Percentiles rank a stretch among this genome's conserved stretches.
These are phyloP conservation scores for Malus orientalis DNA, from an alignment of 306 rosid genomes.

Conservation along the genomic window DNA sequence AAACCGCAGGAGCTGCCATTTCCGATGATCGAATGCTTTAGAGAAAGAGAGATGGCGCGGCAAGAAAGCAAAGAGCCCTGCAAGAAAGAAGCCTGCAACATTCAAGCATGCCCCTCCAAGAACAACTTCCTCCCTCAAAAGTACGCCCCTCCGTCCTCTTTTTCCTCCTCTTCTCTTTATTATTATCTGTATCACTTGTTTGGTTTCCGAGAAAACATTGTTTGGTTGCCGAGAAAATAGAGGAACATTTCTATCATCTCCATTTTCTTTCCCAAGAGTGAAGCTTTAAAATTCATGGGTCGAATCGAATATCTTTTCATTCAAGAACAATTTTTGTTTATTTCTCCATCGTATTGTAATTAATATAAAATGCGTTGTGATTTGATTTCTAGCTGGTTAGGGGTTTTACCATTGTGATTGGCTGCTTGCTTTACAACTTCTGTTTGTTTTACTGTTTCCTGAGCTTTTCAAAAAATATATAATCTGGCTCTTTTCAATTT, in stretches of 20 bases:
- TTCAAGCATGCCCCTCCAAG: slow-evolving; percentile 89
- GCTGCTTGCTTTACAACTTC: too few species aligned
- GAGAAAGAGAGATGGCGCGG: slow-evolving; percentile 28
- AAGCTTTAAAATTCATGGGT: background rate
- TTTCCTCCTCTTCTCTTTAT: background rate
- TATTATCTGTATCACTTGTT: background rate
- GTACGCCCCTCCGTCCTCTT: slow-evolving; percentile 15
- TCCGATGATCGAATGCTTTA: background rate
- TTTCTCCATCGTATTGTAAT: background rate
- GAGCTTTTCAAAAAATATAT: too few species aligned
- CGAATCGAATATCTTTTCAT: background rate
- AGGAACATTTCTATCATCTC: background rate
- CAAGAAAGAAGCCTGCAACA: slow-evolving; percentile 92
- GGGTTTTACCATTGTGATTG: too few species aligned
- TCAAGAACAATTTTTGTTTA: background rate
- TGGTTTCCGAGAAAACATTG: background rate
- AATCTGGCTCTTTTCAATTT: too few species aligned
- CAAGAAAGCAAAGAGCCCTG: slow-evolving; percentile 72
- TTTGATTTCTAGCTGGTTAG: too few species aligned
- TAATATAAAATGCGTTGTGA: too few species aligned
- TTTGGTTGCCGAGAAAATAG: slow-evolving; percentile 7
- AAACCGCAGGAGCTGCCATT: background rate
- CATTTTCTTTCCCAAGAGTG: background rate
- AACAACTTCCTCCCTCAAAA: slow-evolving; percentile 64
- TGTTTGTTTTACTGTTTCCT: too few species aligned